Percentiles rank a stretch among this genome's conserved stretches.
These are phyloP conservation scores for Botrytis tulipae DNA, from an alignment of 2,329 filamentous ascomycete genomes.

Conservation along the genomic window DNA sequence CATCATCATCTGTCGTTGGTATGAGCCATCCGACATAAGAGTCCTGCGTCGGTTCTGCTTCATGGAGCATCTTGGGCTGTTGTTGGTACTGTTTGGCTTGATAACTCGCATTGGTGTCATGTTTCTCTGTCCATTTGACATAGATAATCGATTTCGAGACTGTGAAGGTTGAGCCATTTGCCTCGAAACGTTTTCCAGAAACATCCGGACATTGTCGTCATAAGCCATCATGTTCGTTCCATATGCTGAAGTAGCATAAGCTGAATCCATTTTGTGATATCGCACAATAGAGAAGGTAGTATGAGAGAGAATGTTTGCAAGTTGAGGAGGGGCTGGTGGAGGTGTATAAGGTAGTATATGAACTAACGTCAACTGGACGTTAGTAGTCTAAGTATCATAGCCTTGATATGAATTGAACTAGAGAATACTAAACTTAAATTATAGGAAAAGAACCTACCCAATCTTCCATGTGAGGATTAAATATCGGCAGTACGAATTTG, in stretches of 20 bases:
- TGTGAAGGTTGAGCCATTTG: conserved; percentile 51
- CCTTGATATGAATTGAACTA: conserved; percentile 26
- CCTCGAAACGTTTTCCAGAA: conserved; percentile 52
- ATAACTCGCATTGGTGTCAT: conserved; percentile 56
- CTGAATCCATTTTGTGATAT: conserved; percentile 33
- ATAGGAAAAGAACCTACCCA: conserved; percentile 30
- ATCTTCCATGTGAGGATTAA: conserved; percentile 33
- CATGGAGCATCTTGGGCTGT: conserved; percentile 60
- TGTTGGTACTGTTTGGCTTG: conserved; percentile 67
- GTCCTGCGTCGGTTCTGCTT: conserved; percentile 55
- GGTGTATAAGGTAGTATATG: conserved; percentile 15
- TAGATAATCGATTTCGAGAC: conserved; percentile 47
- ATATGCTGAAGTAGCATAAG: conserved; percentile 26
- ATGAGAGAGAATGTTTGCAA: conserved; percentile 7
- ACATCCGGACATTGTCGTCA: conserved; percentile 42
- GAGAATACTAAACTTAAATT: conserved; percentile 26
- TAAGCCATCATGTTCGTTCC: conserved; percentile 36
- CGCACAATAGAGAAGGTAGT: conserved; percentile 1
- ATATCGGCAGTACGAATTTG: conserved; percentile 38
- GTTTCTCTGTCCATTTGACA: conserved; percentile 50
- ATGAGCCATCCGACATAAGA: conserved; percentile 49
- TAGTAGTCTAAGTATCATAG: conserved; percentile 27
- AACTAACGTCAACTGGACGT: conserved; percentile 24
- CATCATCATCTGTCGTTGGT: conserved; percentile 32
- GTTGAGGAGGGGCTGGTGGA: conserved; percentile 16